Evolutionary conservation across 257 asterid genomes (phyloP), one percentile per base, ranked within the genome.

Genomic region (Nicotiana attenuata): DNA sequence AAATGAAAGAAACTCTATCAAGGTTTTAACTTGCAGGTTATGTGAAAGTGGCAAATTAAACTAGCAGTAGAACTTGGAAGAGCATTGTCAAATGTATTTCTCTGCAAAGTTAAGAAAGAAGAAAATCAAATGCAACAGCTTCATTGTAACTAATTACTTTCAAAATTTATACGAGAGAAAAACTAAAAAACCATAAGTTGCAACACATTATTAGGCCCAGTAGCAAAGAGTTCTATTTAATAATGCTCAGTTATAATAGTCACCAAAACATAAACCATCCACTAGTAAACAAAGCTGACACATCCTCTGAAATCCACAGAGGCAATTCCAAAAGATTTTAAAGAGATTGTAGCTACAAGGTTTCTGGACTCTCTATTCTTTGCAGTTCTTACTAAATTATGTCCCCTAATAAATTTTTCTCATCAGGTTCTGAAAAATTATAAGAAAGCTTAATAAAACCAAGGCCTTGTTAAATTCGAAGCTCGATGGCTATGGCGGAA

Each of bases 61-160:
- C 98, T 94, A 81, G 90, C 95, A 82, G 92, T 88, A 79, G 94
- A 92, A 92, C 95, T 96, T 78, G 96, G 93, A 87, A 81, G 85
- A 81, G 91, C 85, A 65, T 88, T 90, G 85, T 93, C 97, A 80
- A 85, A 90, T 67, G 85, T 75, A 86, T 89, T 91, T 90, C 93
- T 90, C 99, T 96, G 94, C 86, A 88, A 45, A 55, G 83, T 65
- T 47, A n/a, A n/a, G n/a, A n/a, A 52, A 67, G 86, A 47, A 61
- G 80, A 65, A 75, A 81, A 76, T 76, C 56, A 85, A 60, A 64
- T 67, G 78, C 52, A 75, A 50, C 16, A 50, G 64, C 26, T 75
- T 75, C 53, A 38, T 50, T 75, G 79, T 45, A 52, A 13, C 14
- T 15, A 50, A 47, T 11, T 15, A 52, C 26, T 22, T 75, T 26